Base-by-base conservation (phyloP, 805 yeast species). In the Sugiyamaella smithiae region DNA sequence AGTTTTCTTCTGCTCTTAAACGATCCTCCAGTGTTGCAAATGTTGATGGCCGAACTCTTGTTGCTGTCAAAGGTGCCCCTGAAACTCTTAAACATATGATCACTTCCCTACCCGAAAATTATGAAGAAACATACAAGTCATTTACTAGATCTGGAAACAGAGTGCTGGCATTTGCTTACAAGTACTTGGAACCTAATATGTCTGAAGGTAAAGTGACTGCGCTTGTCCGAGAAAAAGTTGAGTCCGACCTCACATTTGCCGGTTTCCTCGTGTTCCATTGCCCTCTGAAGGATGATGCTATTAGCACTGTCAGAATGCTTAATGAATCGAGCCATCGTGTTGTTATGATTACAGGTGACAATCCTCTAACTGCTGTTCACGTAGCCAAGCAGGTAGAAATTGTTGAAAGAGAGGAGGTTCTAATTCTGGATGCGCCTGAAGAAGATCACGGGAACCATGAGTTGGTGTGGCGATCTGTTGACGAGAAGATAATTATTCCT, bases 291-390 rank as follows among this genome's bases (percentile, higher is more conserved):
- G 77, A 75, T 31, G 99, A 93, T 70, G 99, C 99, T 31, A 73
- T 88, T 64, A 95, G 82, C 57, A 85, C 96, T 35, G 82, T 93
- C 57, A 75, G 80, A 62, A 91, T 89, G 97, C 76, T 93, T 68
- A 91, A 88, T 68, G 95, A 88, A 64, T 89, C 97, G 0, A 81
- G 91, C 47, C 99, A 93, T 67, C 88, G 99, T 65, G 87, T 88
- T 66, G 81, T 93, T 37, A 93, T 93, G 99, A 93, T 93, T 59
- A 93, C 99, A 43, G 99, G 99, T 75, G 99, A 93, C 70, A 93
- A 91, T 68, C 97, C 99, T 33, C 78, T 93, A 64, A 93, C 99
- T 57, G 99, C 99, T 26, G 93, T 93, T 53, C 97, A 91, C 66
- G 99, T 93, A 59, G 98, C 98, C 19, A 82, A 83, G 59, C 96